A percentile compares a stretch with the other conserved stretches of the same genome.
phyloP scores from a whole-genome alignment of 306 rosid genomes.

The Citrullus mucosospermus region DNA sequence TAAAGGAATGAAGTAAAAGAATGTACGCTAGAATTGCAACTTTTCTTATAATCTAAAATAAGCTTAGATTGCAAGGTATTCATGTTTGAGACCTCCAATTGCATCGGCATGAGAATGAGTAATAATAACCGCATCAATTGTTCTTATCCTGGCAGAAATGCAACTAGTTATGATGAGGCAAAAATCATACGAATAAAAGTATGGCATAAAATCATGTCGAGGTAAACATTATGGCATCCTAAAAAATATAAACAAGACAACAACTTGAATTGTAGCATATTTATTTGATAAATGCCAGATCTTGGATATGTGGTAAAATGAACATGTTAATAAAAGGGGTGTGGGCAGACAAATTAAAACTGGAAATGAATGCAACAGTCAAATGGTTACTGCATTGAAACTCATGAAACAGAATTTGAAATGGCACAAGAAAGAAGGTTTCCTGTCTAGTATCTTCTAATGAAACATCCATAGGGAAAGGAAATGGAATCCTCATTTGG shows the following conservation, averaged over 20 bases:
- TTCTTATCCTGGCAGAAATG: conserved; percentile 89
- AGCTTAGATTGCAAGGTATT: conserved; percentile 23
- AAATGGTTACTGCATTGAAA: background rate
- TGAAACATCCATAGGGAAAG: background rate
- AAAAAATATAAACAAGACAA: background rate
- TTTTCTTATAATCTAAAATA: conserved; percentile 10
- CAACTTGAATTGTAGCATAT: background rate
- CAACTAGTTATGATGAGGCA: conserved; percentile 29
- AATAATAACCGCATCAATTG: conserved; percentile 80
- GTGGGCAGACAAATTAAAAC: background rate
- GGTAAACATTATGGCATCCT: background rate
- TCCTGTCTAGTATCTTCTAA: background rate
- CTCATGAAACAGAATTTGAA: background rate
- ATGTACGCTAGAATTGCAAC: background rate
- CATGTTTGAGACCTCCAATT: conserved; percentile 76
- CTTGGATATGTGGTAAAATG: background rate
- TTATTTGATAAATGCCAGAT: background rate
- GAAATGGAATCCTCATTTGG: background rate
- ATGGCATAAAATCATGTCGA: conserved; percentile 17
- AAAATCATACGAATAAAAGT: conserved; percentile 9
- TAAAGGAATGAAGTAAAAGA: background rate
- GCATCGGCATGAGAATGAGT: conserved; percentile 99
- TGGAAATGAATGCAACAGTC: background rate
- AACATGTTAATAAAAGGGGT: background rate
- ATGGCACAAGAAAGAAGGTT: background rate